A percentile compares a stretch with the other conserved stretches of the same genome.
phyloP scores from a whole-genome alignment of 2,329 filamentous ascomycete species.

The Claviceps sp. region DNA sequence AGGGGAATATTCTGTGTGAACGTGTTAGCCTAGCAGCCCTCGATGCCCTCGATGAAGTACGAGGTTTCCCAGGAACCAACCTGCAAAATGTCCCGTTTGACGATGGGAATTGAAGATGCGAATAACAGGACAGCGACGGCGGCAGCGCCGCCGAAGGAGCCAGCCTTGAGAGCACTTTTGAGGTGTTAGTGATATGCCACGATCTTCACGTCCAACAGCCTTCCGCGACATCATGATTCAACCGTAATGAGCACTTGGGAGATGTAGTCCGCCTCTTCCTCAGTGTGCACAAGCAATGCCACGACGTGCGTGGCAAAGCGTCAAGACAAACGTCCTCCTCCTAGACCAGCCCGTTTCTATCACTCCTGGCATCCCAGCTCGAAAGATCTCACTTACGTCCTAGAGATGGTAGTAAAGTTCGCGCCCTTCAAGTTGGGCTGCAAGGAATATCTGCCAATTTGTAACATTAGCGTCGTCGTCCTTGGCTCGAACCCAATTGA shows the following conservation, averaged over 20 bases:
- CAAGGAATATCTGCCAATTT: constrained; percentile 39
- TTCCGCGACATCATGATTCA: background rate
- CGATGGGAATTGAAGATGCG: constrained; percentile 47
- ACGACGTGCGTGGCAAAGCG: background rate
- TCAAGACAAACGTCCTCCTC: background rate
- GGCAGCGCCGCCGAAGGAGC: constrained; percentile 43
- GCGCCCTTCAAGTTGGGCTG: constrained; percentile 42
- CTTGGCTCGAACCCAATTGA: background rate
- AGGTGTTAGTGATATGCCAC: background rate
- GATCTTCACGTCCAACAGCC: background rate
- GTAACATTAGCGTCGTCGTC: constrained; percentile 14
- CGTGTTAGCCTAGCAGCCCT: background rate
- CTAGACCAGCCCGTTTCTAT: background rate
- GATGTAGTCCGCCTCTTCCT: background rate
- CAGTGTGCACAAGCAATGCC: background rate
- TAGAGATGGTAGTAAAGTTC: constrained; percentile 27
- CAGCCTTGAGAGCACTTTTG: constrained; percentile 16
- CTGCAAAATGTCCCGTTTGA: constrained; percentile 45
- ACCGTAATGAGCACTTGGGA: background rate
- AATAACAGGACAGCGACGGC: constrained; percentile 45
- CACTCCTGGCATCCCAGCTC: background rate
- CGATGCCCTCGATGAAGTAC: no score
- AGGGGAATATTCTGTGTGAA: constrained; percentile 38
- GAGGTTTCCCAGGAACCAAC: constrained; percentile 22
- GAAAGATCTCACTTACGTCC: constrained; percentile 35